These are phyloP conservation scores for Arachnomyces sp. DNA, from an alignment of 2,329 filamentous ascomycete genomes.

Conservation along the genomic window DNA sequence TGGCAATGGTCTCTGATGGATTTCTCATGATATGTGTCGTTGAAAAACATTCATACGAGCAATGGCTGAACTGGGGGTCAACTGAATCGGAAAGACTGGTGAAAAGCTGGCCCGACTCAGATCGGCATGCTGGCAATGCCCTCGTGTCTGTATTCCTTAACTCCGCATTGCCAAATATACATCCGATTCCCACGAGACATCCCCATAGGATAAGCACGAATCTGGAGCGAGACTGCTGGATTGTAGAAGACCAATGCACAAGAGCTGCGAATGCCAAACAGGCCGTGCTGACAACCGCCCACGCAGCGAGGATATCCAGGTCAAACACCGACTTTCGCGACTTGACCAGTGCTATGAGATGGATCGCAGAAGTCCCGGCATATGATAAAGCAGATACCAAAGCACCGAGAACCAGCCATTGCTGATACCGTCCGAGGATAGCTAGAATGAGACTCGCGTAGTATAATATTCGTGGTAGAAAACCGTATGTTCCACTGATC, in stretches of 20 bases:
- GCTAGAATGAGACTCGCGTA: conserved; percentile 21
- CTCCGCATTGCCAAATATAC: conserved; percentile 15
- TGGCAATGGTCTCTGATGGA: conserved; percentile 13
- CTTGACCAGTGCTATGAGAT: conserved; percentile 18
- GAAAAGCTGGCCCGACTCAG: conserved; percentile 14
- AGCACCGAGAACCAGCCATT: conserved; percentile 23
- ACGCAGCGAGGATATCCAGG: conserved; percentile 18
- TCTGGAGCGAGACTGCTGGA: conserved; percentile 15
- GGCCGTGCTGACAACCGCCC: conserved; percentile 19
- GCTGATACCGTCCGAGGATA: conserved; percentile 19
- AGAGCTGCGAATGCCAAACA: conserved; percentile 18
- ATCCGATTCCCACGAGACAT: conserved; percentile 13
- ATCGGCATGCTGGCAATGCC: conserved; percentile 17
- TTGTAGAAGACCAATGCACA: conserved; percentile 18
- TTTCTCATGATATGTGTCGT: conserved; percentile 16
- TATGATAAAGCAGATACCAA: conserved; percentile 22
- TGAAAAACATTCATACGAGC: conserved; percentile 20
- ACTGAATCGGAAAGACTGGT: conserved; percentile 12
- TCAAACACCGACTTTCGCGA: conserved; percentile 17
- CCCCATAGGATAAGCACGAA: conserved; percentile 19
- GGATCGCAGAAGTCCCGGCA: conserved; percentile 19
- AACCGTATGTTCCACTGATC: conserved; percentile 21
- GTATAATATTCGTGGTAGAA: conserved; percentile 20
- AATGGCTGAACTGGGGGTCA: conserved; percentile 16
- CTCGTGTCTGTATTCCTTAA: conserved; percentile 13